phyloP scores from a whole-genome alignment of 1,284 basidiomycete genomes.

The Thecaphora thlaspeos region DNA sequence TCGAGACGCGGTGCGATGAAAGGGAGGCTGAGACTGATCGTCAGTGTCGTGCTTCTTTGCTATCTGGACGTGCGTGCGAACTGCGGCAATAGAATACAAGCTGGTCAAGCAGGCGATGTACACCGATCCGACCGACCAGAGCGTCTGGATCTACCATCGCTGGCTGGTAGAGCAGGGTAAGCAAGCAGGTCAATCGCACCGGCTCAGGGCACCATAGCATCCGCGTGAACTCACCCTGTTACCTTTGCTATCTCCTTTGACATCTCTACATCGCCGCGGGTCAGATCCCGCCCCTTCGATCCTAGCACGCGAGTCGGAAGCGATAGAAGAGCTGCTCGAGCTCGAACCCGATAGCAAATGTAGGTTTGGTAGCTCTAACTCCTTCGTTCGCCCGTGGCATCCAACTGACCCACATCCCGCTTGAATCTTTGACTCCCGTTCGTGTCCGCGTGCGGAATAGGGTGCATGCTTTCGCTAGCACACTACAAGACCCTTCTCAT shows the following conservation, averaged over 20 bases:
- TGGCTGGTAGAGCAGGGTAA: conserved; percentile 74
- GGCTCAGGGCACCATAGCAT: no score
- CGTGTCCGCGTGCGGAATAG: no score
- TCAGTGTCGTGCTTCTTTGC: no score
- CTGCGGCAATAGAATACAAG: conserved; percentile 74
- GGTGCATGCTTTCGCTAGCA: conserved; percentile 46
- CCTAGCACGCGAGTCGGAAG: conserved; percentile 73
- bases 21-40: no score
- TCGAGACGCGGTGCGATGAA: no score
- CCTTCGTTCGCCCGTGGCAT: not conserved
- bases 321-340: conserved; percentile 81
- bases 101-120: conserved; percentile 90
- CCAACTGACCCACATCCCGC: no score
- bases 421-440: not conserved
- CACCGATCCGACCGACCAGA: conserved; percentile 93
- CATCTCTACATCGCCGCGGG: no score
- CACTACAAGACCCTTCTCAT: conserved; percentile 25
- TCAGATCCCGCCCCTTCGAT: conserved; percentile 52
- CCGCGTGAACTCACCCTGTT: no score
- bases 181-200: no score
- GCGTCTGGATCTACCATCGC: conserved; percentile 95
- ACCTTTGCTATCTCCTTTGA: no score
- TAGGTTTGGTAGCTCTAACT: conserved; percentile 59
- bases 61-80: no score
- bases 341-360: conserved; percentile 93